Conservation (phyloP, 345 rosid genomes). For the Brassica juncea region DNA sequence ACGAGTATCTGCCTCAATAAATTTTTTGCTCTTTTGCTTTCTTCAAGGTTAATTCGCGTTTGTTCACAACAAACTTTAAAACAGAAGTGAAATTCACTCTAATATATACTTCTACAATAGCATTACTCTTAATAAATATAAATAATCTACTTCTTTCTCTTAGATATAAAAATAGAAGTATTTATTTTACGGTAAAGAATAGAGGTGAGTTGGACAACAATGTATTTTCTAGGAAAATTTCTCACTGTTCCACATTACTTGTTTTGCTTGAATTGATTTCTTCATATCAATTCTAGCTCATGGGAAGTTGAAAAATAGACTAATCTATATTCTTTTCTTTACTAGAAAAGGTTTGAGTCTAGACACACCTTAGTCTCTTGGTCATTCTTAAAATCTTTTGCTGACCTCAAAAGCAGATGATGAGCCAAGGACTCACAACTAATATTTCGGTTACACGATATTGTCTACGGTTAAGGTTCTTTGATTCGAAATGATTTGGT, state of each 20-base stretch:
- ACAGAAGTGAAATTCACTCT: no score
- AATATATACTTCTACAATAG: no score
- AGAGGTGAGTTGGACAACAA: no score
- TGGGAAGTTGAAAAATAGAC: background rate
- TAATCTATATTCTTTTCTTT: conserved; percentile 12
- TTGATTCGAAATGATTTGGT: background rate
- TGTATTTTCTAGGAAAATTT: background rate
- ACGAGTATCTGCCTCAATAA: no score
- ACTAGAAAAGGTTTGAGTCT: conserved; percentile 3
- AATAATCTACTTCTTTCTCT: no score
- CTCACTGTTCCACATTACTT: background rate
- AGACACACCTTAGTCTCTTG: conserved; percentile 18
- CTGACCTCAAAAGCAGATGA: conserved; percentile 14
- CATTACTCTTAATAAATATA: no score
- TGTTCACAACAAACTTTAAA: no score
- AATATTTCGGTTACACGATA: background rate
- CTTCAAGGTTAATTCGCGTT: no score
- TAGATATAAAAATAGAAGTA: no score
- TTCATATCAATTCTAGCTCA: no score
- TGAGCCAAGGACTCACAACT: conserved; percentile 16
- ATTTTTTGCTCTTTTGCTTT: no score
- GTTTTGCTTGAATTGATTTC: background rate
- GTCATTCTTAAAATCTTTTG: conserved; percentile 16
- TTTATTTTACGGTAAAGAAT: no score
- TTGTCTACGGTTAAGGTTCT: background rate